Conservation (phyloP, 2,329 filamentous ascomycete genomes). For the Cryphonectria japonica region DNA sequence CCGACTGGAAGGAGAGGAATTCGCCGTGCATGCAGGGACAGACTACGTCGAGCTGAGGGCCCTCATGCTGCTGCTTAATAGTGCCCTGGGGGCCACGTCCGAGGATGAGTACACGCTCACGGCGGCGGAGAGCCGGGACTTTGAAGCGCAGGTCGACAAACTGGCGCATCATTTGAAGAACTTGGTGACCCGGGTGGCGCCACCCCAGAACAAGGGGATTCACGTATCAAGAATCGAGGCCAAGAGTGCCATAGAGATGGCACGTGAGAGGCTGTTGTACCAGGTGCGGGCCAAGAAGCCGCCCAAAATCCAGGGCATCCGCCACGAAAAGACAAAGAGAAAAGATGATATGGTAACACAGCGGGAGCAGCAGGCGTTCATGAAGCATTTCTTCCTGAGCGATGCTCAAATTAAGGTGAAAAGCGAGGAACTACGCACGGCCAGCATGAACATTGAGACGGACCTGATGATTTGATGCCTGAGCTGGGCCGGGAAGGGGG, state of each 20-base stretch:
- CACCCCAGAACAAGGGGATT: constrained; percentile 69
- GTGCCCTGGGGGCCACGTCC: constrained; percentile 69
- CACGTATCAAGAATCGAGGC: constrained; percentile 74
- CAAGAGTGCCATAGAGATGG: constrained; percentile 73
- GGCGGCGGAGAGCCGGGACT: constrained; percentile 42
- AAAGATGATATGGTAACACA: constrained; percentile 43
- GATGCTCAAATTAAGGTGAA: constrained; percentile 32
- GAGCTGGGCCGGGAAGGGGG: neutral
- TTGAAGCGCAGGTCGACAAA: constrained; percentile 73
- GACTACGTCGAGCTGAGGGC: constrained; percentile 72
- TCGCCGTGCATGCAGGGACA: constrained; percentile 57
- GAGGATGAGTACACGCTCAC: constrained; percentile 31
- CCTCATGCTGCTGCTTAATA: constrained; percentile 70
- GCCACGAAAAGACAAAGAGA: constrained; percentile 38
- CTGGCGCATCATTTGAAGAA: constrained; percentile 63
- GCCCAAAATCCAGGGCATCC: constrained; percentile 57
- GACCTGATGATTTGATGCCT: neutral
- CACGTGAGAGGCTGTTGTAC: constrained; percentile 74
- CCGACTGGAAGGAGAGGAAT: constrained; percentile 53
- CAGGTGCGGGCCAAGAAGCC: constrained; percentile 68
- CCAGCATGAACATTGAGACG: constrained; percentile 8
- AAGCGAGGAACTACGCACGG: neutral
- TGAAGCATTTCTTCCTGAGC: constrained; percentile 51
- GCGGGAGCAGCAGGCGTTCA: constrained; percentile 53
- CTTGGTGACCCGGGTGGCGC: constrained; percentile 67